These are phyloP conservation scores for Candida odintsovae DNA, from an alignment of 805 yeast genomes.

Conservation along the genomic window DNA sequence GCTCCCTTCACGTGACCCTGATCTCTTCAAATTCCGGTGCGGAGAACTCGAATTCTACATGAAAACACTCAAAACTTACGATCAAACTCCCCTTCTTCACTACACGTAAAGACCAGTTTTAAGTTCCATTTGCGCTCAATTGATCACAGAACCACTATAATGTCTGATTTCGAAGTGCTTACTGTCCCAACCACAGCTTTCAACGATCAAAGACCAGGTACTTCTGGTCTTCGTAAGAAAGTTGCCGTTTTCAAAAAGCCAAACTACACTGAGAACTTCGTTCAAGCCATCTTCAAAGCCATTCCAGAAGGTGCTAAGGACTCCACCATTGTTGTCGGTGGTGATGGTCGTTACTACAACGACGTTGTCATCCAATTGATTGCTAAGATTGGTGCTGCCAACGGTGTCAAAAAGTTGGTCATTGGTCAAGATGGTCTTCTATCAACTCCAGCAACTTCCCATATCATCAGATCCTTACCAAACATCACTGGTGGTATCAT, in stretches of 20 bases:
- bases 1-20: no score
- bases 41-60: neutral
- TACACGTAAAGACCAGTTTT: neutral
- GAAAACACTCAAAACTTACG: neutral
- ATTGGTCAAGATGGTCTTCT: conserved; percentile 85
- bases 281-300: conserved; percentile 78
- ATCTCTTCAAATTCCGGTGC: no score
- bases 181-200: conserved; percentile 65
- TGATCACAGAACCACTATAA: neutral
- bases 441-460: conserved; percentile 97
- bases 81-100: neutral
- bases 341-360: conserved; percentile 94
- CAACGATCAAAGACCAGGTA: conserved; percentile 94
- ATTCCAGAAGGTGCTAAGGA: conserved; percentile 84
- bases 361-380: conserved; percentile 75
- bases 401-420: conserved; percentile 79
- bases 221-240: conserved; percentile 93
- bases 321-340: conserved; percentile 85
- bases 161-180: conserved; percentile 3
- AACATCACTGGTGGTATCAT: conserved; percentile 89
- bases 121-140: neutral
- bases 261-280: conserved; percentile 88
- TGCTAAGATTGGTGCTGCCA: conserved; percentile 81
- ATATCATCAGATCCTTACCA: conserved; percentile 67
- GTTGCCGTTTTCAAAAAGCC: conserved; percentile 73